Conservation (phyloP, 345 rosid species). For the Microcos paniculata region DNA sequence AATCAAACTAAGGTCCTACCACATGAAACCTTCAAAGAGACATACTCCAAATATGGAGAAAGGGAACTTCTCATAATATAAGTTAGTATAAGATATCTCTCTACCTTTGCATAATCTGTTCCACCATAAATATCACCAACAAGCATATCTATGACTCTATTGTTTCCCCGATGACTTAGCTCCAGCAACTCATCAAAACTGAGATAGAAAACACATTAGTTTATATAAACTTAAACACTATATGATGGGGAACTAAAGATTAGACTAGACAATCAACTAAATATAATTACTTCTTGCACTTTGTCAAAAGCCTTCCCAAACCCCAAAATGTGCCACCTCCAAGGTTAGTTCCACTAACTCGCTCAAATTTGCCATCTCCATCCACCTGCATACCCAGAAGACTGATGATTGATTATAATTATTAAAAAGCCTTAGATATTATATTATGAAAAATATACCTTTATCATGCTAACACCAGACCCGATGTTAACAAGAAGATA, state of each 20-base stretch:
- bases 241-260: conserved; percentile 4
- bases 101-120: conserved; percentile 68
- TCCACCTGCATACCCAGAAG: conserved; percentile 55
- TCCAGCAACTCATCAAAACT: conserved; percentile 52
- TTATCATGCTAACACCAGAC: conserved; percentile 95
- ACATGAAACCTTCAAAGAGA: conserved; percentile 8
- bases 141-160: conserved; percentile 85
- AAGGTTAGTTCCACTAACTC: conserved; percentile 86
- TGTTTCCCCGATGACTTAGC: conserved; percentile 72
- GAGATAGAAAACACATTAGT: neutral
- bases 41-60: neutral
- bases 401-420: conserved; percentile 13
- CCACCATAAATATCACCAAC: conserved; percentile 96
- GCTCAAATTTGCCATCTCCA: conserved; percentile 74
- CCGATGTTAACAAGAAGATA: conserved; percentile 92
- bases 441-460: conserved; percentile 46
- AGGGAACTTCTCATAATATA: neutral
- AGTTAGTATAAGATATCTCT: neutral
- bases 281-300: conserved; percentile 63
- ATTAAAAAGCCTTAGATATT: neutral
- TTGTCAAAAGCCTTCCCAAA: conserved; percentile 80
- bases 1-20: neutral
- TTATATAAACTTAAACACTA: neutral
- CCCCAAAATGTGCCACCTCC: conserved; percentile 95
- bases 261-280: conserved; percentile 4